Conservation (phyloP, 441 rosid genomes). For the Pelargonium exstipulatum region DNA sequence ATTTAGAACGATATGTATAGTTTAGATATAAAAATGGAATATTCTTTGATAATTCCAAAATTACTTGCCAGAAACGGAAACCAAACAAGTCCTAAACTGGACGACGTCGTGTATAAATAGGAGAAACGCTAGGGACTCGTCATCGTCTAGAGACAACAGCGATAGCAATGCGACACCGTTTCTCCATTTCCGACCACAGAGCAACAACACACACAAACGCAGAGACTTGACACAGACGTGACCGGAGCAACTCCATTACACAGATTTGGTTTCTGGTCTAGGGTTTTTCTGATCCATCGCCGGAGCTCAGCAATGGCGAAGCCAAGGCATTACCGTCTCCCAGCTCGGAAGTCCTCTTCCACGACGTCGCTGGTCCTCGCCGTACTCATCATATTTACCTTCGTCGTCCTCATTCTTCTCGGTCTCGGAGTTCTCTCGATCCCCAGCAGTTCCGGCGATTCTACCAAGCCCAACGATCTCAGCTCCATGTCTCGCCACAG, state of each 20-base stretch:
- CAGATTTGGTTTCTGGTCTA: not conserved
- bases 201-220: no score
- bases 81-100: no score
- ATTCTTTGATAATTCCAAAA: no score
- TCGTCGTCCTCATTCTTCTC: conserved; percentile 25
- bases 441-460: conserved; percentile 17
- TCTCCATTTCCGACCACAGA: no score
- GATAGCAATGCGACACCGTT: no score
- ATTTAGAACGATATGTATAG: no score
- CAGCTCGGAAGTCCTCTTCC: conserved; percentile 20
- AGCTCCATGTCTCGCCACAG: conserved; percentile 17
- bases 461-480: conserved; percentile 21
- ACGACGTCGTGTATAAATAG: no score
- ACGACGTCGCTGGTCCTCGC: conserved; percentile 20
- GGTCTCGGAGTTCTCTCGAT: conserved; percentile 24
- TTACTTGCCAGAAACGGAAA: no score
- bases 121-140: no score
- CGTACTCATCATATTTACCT: conserved; percentile 23
- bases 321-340: conserved; percentile 23
- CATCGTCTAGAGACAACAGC: no score
- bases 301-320: conserved; percentile 16
- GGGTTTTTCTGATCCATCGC: not conserved
- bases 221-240: no score
- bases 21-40: no score
- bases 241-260: not conserved